Conservation (phyloP, 148 eudicot species). For the Vaccinium myrtillus region DNA sequence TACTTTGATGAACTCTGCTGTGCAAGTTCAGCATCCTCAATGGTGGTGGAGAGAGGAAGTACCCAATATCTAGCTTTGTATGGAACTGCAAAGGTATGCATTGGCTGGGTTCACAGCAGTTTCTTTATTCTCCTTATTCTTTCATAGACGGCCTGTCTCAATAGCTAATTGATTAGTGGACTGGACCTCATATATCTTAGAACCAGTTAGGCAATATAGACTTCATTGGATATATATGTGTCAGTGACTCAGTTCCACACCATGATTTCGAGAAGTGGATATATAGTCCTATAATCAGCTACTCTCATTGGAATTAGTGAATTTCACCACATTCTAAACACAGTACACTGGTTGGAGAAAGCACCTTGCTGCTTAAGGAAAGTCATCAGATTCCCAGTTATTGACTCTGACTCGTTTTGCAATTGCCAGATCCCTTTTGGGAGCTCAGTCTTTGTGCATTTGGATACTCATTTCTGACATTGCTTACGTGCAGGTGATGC, state of each 20-base stretch:
- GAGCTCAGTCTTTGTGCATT: neutral
- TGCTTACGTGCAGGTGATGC: constrained; percentile 71
- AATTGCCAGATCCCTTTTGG: neutral
- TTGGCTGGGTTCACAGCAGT: neutral
- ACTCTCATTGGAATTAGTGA: neutral
- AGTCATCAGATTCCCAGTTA: neutral
- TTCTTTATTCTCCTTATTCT: too few species aligned
- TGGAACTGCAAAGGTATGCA: constrained; percentile 74
- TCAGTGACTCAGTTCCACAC: neutral
- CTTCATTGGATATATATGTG: neutral
- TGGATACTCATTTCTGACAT: constrained; percentile 4
- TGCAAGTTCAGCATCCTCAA: constrained; percentile 42
- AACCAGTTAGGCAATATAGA: neutral
- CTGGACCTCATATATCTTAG: neutral
- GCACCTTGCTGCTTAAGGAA: neutral
- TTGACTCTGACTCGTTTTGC: neutral
- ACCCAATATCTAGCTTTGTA: constrained; percentile 68
- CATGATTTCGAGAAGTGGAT: neutral
- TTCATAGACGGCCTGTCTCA: neutral
- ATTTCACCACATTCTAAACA: neutral
- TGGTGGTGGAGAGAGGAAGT: constrained; percentile 68
- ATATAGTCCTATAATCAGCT: neutral
- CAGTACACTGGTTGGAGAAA: neutral
- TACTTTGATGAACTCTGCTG: neutral
- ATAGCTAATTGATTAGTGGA: neutral